phyloP scores from a whole-genome alignment of 2,329 filamentous ascomycete species.

The Boeremia exigua region DNA sequence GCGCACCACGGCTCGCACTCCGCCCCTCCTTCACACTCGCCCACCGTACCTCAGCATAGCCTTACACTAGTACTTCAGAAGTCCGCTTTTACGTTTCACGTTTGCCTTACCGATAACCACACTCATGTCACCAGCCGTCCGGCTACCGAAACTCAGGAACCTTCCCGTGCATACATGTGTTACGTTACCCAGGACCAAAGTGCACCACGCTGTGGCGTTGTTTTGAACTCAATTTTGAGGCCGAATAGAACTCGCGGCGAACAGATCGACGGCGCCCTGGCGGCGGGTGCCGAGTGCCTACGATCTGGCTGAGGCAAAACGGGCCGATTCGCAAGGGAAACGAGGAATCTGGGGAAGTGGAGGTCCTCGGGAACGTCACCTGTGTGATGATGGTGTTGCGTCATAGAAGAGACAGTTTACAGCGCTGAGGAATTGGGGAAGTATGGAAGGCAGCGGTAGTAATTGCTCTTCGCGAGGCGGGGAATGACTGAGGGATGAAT shows the following conservation, averaged over 20 bases:
- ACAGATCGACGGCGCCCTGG: neutral
- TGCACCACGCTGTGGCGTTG: constrained; percentile 1
- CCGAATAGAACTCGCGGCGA: neutral
- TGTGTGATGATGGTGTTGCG: neutral
- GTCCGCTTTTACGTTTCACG: constrained; percentile 3
- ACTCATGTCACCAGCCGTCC: neutral
- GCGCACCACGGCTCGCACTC: neutral
- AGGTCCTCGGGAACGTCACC: neutral
- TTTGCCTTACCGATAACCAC: constrained; percentile 1
- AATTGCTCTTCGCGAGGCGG: neutral
- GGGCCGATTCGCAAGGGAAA: constrained; percentile 1
- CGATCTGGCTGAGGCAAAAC: neutral
- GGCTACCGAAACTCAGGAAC: neutral
- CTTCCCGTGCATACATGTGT: neutral
- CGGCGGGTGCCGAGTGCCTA: neutral
- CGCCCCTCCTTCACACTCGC: constrained; percentile 2
- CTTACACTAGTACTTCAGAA: neutral
- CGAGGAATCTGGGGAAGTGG: constrained; percentile 3
- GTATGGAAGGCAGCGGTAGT: neutral
- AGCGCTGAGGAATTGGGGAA: neutral
- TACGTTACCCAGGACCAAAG: constrained; percentile 1
- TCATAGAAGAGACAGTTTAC: neutral
- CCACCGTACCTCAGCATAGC: neutral
- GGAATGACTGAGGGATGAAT: too few relatives aligned
- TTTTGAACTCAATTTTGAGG: constrained; percentile 4